Percentiles rank a stretch among this genome's conserved stretches.
phyloP scores from a whole-genome alignment of 148 eudicot genomes.

The Simmondsia chinensis region DNA sequence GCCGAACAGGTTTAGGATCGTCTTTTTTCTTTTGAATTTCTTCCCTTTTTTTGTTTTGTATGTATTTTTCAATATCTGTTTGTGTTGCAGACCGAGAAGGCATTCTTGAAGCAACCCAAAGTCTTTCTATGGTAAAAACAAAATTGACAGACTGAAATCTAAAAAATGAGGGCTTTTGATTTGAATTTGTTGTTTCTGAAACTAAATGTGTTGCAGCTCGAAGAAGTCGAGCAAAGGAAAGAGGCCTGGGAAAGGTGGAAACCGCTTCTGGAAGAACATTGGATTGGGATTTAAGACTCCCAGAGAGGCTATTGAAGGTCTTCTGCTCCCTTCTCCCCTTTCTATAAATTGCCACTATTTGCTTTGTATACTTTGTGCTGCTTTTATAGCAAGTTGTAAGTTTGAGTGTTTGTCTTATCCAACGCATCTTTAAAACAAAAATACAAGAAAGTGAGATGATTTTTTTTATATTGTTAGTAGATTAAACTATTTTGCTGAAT shows the following conservation, averaged over 20 bases:
- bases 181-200: not conserved
- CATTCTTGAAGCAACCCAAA: constrained; percentile 24
- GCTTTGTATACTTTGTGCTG: too few relatives aligned
- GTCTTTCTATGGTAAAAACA: too few relatives aligned
- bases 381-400: too few relatives aligned
- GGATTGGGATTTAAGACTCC: constrained; percentile 27
- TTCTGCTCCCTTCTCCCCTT: too few relatives aligned
- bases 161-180: not conserved
- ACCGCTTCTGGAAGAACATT: constrained; percentile 19
- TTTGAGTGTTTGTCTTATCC: too few relatives aligned
- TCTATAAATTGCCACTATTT: too few relatives aligned
- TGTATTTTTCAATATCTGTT: not conserved
- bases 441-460: too few relatives aligned
- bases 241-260: constrained; percentile 27
- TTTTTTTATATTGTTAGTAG: too few relatives aligned
- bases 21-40: too few relatives aligned
- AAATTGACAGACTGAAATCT: too few relatives aligned
- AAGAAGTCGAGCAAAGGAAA: constrained; percentile 24
- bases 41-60: not conserved
- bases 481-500: too few relatives aligned
- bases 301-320: constrained; percentile 20
- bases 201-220: constrained; percentile 4
- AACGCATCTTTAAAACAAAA: too few relatives aligned
- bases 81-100: constrained; percentile 22
- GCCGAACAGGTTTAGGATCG: constrained; percentile 9